A percentile compares a stretch with the other conserved stretches of the same genome.
Evolutionary conservation across 257 asterid species (phyloP).

Genomic region (Schizonepeta tenuifolia): DNA sequence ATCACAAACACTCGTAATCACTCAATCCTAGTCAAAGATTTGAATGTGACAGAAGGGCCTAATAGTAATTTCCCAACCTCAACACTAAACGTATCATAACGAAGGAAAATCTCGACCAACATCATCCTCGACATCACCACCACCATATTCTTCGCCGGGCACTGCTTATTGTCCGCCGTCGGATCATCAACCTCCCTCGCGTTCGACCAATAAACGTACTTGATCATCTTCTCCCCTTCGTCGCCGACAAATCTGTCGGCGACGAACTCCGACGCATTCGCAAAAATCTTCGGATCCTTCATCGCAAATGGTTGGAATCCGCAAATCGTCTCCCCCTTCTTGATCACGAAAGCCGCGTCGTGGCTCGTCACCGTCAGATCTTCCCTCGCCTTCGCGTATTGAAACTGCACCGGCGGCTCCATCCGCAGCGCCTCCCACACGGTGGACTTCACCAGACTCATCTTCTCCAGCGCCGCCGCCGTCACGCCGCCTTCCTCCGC

Average conservation of each 20-base stretch:
- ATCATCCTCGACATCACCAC: conserved; percentile 50
- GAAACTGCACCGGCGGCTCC: conserved; percentile 66
- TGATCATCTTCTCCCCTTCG: conserved; percentile 46
- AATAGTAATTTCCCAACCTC: background rate
- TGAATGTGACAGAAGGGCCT: background rate
- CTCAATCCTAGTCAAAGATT: background rate
- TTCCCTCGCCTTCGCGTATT: conserved; percentile 56
- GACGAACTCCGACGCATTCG: conserved; percentile 42
- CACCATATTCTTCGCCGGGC: conserved; percentile 55
- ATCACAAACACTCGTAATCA: too few species aligned
- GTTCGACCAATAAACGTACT: conserved; percentile 34
- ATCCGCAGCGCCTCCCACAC: conserved; percentile 61
- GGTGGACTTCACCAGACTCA: too few species aligned
- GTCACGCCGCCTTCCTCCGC: too few species aligned
- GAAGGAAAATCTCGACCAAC: conserved; percentile 48
- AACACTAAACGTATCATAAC: conserved; percentile 1
- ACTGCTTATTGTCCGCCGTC: conserved; percentile 52
- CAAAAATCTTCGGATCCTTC: conserved; percentile 50
- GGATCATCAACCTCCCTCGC: conserved; percentile 38
- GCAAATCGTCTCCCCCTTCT: conserved; percentile 63
- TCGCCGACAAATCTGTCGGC: conserved; percentile 54
- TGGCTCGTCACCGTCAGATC: conserved; percentile 50
- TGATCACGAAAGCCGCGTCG: conserved; percentile 47
- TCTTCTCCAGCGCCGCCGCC: too few species aligned
- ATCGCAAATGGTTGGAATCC: conserved; percentile 67